These are phyloP conservation scores for Testicularia cyperi DNA, from an alignment of 1,284 basidiomycete genomes.

Conservation along the genomic window DNA sequence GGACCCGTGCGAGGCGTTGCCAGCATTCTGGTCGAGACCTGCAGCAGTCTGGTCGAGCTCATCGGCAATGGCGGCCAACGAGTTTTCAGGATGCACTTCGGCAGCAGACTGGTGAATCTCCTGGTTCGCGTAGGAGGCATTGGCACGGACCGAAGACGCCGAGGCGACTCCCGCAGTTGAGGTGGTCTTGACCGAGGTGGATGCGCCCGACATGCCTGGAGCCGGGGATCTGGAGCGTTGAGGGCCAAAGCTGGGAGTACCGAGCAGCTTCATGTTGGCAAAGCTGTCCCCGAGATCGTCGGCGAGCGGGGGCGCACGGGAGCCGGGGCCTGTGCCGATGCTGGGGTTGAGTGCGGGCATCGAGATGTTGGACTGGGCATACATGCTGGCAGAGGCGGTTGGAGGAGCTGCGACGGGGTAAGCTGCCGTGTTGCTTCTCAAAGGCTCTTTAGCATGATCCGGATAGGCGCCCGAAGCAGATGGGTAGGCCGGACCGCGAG, in stretches of 20 bases:
- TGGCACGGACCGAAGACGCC: slow-evolving; percentile 32
- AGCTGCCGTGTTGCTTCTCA: slow-evolving; percentile 1
- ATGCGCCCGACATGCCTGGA: background rate
- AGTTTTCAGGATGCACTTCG: slow-evolving; percentile 47
- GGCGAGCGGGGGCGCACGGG: slow-evolving; percentile 38
- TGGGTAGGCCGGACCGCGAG: background rate
- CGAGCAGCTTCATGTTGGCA: slow-evolving; percentile 42
- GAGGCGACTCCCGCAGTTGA: slow-evolving; percentile 6
- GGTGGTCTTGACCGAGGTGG: background rate
- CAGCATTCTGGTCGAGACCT: slow-evolving; percentile 25
- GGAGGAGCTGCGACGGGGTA: slow-evolving; percentile 12
- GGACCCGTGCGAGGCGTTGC: slow-evolving; percentile 5
- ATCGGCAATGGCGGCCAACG: slow-evolving; percentile 46
- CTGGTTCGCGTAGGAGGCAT: slow-evolving; percentile 47
- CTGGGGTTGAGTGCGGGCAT: slow-evolving; percentile 39
- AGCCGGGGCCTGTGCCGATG: background rate
- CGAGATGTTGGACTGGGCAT: slow-evolving; percentile 50
- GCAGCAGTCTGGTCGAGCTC: slow-evolving; percentile 46
- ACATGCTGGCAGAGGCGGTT: slow-evolving; percentile 25
- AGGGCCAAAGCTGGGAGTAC: slow-evolving; percentile 36
- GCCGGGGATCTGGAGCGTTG: slow-evolving; percentile 27
- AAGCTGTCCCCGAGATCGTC: slow-evolving; percentile 46
- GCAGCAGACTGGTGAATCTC: slow-evolving; percentile 50
- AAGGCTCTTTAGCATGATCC: slow-evolving; percentile 3
- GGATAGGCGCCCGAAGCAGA: slow-evolving; percentile 4